Evolutionary conservation across 495 filamentous ascomycete genomes (phyloP).

Genomic region (Neurospora sp.): DNA sequence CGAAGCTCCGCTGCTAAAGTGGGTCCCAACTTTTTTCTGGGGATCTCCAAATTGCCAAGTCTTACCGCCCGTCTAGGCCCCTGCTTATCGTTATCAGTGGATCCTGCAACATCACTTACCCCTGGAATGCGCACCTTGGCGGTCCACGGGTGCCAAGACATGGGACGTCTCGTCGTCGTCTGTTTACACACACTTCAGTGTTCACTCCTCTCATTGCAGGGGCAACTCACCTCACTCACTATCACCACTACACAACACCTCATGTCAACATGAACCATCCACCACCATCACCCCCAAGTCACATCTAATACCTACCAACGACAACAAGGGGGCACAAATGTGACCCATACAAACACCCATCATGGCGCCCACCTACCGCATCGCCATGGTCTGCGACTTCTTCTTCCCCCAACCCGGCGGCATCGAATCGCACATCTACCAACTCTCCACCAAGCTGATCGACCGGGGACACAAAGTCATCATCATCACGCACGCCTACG

Average conservation of each 20-base stretch:
- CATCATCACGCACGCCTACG: slow-evolving; percentile 94
- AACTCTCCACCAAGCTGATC: slow-evolving; percentile 88
- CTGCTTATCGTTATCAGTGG: slow-evolving; percentile 19
- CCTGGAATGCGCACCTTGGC: background rate
- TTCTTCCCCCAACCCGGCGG: slow-evolving; percentile 97
- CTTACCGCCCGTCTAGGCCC: slow-evolving; percentile 10
- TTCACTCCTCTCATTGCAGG: background rate
- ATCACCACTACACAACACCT: no score
- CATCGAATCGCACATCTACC: slow-evolving; percentile 96
- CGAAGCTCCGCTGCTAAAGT: background rate
- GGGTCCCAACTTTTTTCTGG: slow-evolving; percentile 9
- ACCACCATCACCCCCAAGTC: background rate
- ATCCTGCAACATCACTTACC: background rate
- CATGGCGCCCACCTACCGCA: slow-evolving; percentile 53
- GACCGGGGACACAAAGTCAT: slow-evolving; percentile 97
- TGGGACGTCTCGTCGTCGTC: background rate
- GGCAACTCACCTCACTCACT: background rate
- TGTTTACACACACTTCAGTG: background rate
- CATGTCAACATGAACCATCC: background rate
- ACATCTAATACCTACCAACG: background rate
- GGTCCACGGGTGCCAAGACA: background rate
- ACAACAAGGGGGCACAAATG: background rate
- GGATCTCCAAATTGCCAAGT: slow-evolving; percentile 5
- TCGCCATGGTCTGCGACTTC: slow-evolving; percentile 94
- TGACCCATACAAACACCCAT: slow-evolving; percentile 6